Percentiles rank a stretch among this genome's conserved stretches.
Evolutionary conservation across 192 early-diverging fungal species (phyloP).

Genomic region (Coemansia sp.): DNA sequence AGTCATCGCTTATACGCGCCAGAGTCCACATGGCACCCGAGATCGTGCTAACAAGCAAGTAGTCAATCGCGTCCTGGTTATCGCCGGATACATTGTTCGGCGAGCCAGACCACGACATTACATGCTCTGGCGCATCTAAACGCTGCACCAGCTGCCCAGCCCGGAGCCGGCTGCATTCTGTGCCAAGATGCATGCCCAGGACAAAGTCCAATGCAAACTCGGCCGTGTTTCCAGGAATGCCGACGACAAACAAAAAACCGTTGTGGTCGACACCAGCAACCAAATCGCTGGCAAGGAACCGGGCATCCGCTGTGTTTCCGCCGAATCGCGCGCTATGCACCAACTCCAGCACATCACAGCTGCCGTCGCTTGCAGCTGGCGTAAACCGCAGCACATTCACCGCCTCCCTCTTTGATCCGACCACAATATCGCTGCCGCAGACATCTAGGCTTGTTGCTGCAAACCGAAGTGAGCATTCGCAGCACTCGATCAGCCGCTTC

Average conservation of each 20-base stretch:
- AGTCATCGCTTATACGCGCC: slow-evolving; percentile 19
- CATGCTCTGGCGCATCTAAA: slow-evolving; percentile 4
- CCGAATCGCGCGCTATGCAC: slow-evolving; percentile 35
- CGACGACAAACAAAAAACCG: slow-evolving; percentile 30
- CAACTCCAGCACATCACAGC: slow-evolving; percentile 14
- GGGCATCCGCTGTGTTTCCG: slow-evolving; percentile 24
- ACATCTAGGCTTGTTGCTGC: slow-evolving; percentile 31
- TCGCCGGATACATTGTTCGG: too few relatives aligned
- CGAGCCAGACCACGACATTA: slow-evolving; percentile 19
- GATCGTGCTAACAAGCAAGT: slow-evolving; percentile 16
- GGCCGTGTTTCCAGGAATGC: neutral
- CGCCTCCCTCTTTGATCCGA: slow-evolving; percentile 33
- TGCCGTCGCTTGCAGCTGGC: neutral
- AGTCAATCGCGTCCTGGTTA: neutral
- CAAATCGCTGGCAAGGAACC: slow-evolving; percentile 17
- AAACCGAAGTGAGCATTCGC: slow-evolving; percentile 29
- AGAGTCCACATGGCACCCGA: slow-evolving; percentile 41
- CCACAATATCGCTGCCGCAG: slow-evolving; percentile 20
- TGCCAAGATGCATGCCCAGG: slow-evolving; percentile 30
- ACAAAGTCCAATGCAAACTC: slow-evolving; percentile 44
- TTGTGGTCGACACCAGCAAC: slow-evolving; percentile 23
- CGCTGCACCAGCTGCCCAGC: slow-evolving; percentile 12
- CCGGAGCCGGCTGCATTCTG: slow-evolving; percentile 22
- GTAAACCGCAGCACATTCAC: slow-evolving; percentile 29
- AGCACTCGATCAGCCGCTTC: slow-evolving; percentile 39